Base-by-base conservation (phyloP, 495 filamentous ascomycete genomes). In the Podospora fimiseda region DNA sequence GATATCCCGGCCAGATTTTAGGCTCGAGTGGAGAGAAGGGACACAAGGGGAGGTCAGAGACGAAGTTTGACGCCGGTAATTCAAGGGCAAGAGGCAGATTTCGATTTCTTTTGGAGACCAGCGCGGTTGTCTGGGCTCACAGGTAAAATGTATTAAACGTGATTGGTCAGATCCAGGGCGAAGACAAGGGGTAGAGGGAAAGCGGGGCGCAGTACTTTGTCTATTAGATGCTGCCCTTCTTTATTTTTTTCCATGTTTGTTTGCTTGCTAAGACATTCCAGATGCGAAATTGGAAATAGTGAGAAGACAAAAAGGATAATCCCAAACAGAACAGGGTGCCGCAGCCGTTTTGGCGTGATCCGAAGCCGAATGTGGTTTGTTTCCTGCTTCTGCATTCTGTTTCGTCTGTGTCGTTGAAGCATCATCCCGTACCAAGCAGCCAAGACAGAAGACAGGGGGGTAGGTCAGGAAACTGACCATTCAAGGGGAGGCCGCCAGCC, bases 401-500 rank as follows among this genome's bases (percentile, higher is more conserved):
- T 21, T 19, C 22, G 18, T 22, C 18, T 44, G 19, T n/a, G n/a
- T n/a, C n/a, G n/a, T n/a, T n/a, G n/a, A n/a, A n/a, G n/a, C 42
- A 19, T 21, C 7, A 13, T 44, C 42, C 19, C 15, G 14, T 13
- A 9, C 19, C 19, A 44, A 44, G 42, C 39, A 44, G 42, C 42
- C 42, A 22, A 0, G 19, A 13, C 42, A 16, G 39, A 18, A 42
- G 16, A 42, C n/a, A n/a, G n/a, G n/a, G n/a, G 11, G 27, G 27
- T 33, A 33, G 6, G 27, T 33, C 6, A n/a, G 39, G 39, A 14
- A 6, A 9, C 39, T 18, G 14, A 6, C 39, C 39, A 41, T 5
- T 41, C 11, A 41, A 41, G 13, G 11, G 24, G 53, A 56, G 53
- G 53, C 53, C 53, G 53, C 53, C 53, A 45, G 53, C 19, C 38